Evolutionary conservation across 306 rosid genomes (phyloP), one percentile per base, ranked within the genome.

Genomic region (Malus orientalis): DNA sequence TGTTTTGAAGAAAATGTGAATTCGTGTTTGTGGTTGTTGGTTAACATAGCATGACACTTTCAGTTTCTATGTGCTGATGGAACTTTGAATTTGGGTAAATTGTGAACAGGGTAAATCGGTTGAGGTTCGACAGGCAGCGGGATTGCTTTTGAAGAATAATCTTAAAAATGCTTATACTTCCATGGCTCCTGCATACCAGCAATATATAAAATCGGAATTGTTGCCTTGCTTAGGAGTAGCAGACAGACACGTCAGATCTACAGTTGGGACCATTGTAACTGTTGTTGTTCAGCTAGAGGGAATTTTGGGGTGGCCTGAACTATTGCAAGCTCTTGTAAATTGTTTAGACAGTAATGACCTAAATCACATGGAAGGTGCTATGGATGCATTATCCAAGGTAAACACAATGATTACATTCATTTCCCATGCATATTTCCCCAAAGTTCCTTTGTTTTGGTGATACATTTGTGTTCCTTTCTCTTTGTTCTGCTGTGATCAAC

Each of bases 331-430:
- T 66, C 98, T 96, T 55, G 97, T 96, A 40, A 93, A 36, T 85
- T 96, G 97, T 79, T 84, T 96, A 81, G 98, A 96, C 79, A 93
- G 98, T 77, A 89, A 81, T 81, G 97, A 96, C 80, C 75, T 88
- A 63, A 92, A 84, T 85, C 99, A 91, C 84, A 91, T 96, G 99
- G 99, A 96, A 89, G 99, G 99, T 69, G 99, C 98, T 58, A 96
- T 96, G 99, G 99, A 96, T 81, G 93, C 98, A 18, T 87, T 96
- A 73, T 96, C 98, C 75, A 96, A 96, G 98, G 99, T 96, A 81
- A 69, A 80, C 58, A 67, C 60, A 54, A 32, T 64, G 20, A 5
- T 51, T 51, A 51, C 55, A 51, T 51, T 51, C 55, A 15, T 51
- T 51, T 51, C 55, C 8, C 3, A 6, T 15, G n/a, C 66, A 45